A percentile compares a stretch with the other conserved stretches of the same genome.
Evolutionary conservation across 2,329 filamentous ascomycete species (phyloP).

Genomic region (Elsinoe perseae): DNA sequence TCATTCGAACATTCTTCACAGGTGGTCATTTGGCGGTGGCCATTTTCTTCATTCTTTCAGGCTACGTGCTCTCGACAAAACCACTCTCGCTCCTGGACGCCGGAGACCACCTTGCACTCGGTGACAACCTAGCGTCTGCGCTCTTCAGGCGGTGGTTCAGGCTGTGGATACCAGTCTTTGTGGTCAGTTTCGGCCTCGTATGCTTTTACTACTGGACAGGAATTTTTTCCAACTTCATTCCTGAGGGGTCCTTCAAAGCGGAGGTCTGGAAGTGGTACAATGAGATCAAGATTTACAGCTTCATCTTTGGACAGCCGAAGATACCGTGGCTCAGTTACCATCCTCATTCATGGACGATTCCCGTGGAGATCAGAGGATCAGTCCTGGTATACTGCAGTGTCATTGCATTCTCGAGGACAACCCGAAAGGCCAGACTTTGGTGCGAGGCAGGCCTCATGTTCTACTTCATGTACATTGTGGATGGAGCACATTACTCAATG

Average conservation of each 20-base stretch:
- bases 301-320: conserved; percentile 54
- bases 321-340: conserved; percentile 33
- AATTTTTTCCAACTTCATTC: conserved; percentile 33
- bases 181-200: conserved; percentile 48
- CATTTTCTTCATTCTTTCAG: conserved; percentile 46
- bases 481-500: conserved; percentile 40
- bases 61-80: conserved; percentile 46
- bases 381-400: conserved; percentile 53
- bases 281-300: conserved; percentile 63
- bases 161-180: conserved; percentile 46
- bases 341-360: conserved; percentile 13
- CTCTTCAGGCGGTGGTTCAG: conserved; percentile 46
- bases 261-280: conserved; percentile 47
- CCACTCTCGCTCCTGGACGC: conserved; percentile 38
- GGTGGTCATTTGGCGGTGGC: conserved; percentile 55
- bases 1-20: conserved; percentile 52
- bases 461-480: conserved; percentile 62
- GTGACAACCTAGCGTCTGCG: conserved; percentile 41
- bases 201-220: conserved; percentile 48
- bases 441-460: conserved; percentile 42
- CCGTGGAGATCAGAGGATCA: conserved; percentile 4
- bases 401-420: conserved; percentile 51
- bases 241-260: background rate
- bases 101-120: conserved; percentile 33
- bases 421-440: conserved; percentile 48